A percentile compares a stretch with the other conserved stretches of the same genome.
Evolutionary conservation across 768 basidiomycete species (phyloP).

Genomic region (Leccinum pellstonianum): DNA sequence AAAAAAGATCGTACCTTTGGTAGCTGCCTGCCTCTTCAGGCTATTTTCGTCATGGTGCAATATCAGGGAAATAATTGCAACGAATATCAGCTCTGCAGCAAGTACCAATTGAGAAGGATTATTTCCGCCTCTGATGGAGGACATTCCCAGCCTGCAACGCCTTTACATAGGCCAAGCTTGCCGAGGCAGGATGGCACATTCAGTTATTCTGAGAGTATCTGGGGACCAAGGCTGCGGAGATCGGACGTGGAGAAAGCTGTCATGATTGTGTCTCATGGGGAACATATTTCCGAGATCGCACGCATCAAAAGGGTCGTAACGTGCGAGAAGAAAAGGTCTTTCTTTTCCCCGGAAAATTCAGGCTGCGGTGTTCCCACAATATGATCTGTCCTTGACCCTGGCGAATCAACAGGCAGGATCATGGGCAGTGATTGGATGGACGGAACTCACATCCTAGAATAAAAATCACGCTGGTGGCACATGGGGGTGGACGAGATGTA

Average conservation of each 20-base stretch:
- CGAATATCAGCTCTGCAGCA: constrained; percentile 45
- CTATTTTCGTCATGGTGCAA: constrained; percentile 39
- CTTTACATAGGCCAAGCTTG: constrained; percentile 50
- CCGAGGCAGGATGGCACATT: constrained; percentile 18
- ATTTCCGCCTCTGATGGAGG: constrained; percentile 33
- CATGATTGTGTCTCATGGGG: constrained; percentile 8
- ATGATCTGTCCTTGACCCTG: neutral
- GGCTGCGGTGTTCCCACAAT: neutral
- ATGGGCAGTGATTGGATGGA: constrained; percentile 52
- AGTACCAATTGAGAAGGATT: constrained; percentile 11
- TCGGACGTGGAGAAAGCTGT: constrained; percentile 45
- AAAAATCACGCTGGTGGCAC: neutral
- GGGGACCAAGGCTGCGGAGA: constrained; percentile 52
- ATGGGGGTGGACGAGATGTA: neutral
- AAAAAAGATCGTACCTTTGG: constrained; percentile 25
- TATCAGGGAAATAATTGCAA: constrained; percentile 45
- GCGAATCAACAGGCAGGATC: constrained; percentile 44
- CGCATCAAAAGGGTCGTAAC: constrained; percentile 41
- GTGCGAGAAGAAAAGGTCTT: constrained; percentile 43
- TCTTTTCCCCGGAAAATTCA: neutral
- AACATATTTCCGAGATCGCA: constrained; percentile 23
- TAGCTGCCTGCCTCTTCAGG: constrained; percentile 26
- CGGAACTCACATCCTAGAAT: constrained; percentile 24
- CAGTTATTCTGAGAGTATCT: constrained; percentile 54
- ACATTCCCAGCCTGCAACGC: constrained; percentile 39